A percentile compares a stretch with the other conserved stretches of the same genome.
Conservation (phyloP, 805 yeast species). For the Pichia heedii region DNA sequence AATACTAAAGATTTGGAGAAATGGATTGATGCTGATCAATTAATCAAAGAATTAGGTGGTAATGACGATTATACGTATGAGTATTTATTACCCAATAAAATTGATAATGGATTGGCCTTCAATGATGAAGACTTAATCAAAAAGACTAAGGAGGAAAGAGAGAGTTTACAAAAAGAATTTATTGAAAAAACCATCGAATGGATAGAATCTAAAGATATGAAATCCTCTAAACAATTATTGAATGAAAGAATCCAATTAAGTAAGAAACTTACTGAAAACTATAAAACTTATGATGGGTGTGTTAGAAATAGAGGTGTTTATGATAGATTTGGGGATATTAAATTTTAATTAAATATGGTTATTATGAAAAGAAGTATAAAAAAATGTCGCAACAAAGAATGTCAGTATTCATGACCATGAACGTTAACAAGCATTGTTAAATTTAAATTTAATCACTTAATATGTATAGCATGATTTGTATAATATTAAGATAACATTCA, state of each 20-base stretch:
- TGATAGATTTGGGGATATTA: slow-evolving; percentile 57
- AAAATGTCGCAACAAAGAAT: not conserved
- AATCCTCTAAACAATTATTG: slow-evolving; percentile 39
- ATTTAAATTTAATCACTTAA: no score
- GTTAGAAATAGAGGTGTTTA: slow-evolving; percentile 68
- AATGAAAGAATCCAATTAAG: slow-evolving; percentile 48
- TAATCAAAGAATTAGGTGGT: slow-evolving; percentile 76
- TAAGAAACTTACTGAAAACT: slow-evolving; percentile 49
- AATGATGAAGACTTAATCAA: slow-evolving; percentile 34
- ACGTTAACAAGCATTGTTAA: not conserved
- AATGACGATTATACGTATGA: slow-evolving; percentile 46
- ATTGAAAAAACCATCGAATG: slow-evolving; percentile 64
- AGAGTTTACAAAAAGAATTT: slow-evolving; percentile 42
- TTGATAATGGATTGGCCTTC: slow-evolving; percentile 42
- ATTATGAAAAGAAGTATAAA: not conserved
- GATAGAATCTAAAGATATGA: slow-evolving; percentile 56
- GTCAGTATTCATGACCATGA: not conserved
- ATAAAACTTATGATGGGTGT: slow-evolving; percentile 67
- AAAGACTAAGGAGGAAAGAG: slow-evolving; percentile 34
- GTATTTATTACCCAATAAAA: slow-evolving; percentile 52
- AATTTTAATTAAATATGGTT: slow-evolving; percentile 9
- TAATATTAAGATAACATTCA: not conserved
- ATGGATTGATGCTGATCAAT: slow-evolving; percentile 46
- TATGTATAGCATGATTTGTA: not conserved
- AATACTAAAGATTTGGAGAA: slow-evolving; percentile 55